Evolutionary conservation across 768 basidiomycete species (phyloP).

Genomic region (Termitomyces sp.): DNA sequence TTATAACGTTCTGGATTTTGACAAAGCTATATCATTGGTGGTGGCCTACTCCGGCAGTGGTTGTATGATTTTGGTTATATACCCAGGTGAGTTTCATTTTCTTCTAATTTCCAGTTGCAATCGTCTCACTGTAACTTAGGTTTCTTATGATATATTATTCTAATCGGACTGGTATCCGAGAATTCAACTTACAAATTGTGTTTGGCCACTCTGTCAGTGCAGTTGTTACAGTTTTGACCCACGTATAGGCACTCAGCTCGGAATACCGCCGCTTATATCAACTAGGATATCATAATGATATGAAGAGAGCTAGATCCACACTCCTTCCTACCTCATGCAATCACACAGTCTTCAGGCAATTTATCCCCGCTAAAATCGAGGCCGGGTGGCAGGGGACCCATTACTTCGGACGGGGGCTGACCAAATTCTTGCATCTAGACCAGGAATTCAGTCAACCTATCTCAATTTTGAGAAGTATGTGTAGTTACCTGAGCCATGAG

Average conservation of each 20-base stretch:
- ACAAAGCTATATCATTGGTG: conserved; percentile 49
- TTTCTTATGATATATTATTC: background rate
- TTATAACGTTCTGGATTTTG: conserved; percentile 52
- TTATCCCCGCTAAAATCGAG: conserved; percentile 34
- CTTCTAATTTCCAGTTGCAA: background rate
- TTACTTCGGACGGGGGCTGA: conserved; percentile 58
- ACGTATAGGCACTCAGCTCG: background rate
- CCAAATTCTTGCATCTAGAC: conserved; percentile 75
- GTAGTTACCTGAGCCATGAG: conserved; percentile 56
- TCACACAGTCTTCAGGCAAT: conserved; percentile 8
- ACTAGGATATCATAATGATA: background rate
- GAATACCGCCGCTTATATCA: background rate
- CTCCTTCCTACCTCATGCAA: background rate
- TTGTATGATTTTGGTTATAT: conserved; percentile 4
- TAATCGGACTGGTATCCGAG: background rate
- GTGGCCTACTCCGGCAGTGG: conserved; percentile 19
- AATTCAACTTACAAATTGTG: background rate
- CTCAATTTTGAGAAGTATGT: background rate
- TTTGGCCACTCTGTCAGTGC: background rate
- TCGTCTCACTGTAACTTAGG: background rate
- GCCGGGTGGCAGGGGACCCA: conserved; percentile 81
- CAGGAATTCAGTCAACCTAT: conserved; percentile 30
- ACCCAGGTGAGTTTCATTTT: conserved; percentile 3
- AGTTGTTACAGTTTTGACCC: background rate
- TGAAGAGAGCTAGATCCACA: background rate